Evolutionary conservation across 2,329 filamentous ascomycete species (phyloP).

Genomic region (Cladosporium cucumerinum): DNA sequence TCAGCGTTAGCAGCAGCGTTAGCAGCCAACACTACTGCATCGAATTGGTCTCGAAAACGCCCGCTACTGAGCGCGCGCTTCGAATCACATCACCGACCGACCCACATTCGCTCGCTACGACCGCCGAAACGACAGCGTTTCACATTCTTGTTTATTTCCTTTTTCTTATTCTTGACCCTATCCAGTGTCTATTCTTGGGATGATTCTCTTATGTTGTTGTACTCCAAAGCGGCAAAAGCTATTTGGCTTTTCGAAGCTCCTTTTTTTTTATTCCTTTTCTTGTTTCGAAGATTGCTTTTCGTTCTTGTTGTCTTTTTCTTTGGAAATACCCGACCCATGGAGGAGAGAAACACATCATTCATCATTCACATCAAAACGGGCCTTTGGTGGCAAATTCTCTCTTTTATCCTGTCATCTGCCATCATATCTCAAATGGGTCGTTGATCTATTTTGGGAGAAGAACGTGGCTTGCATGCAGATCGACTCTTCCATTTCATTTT

Average conservation of each 20-base stretch:
- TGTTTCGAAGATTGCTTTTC: not conserved
- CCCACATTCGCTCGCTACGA: not conserved
- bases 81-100: not conserved
- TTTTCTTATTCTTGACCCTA: not conserved
- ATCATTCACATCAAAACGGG: not conserved
- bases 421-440: not conserved
- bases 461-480: not conserved
- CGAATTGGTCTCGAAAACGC: not conserved
- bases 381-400: not conserved
- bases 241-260: not conserved
- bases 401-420: not conserved
- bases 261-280: not conserved
- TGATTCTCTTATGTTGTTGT: not conserved
- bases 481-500: not conserved
- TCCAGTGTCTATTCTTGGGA: not conserved
- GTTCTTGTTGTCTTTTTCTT: not conserved
- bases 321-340: constrained; percentile 1
- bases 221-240: not conserved
- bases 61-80: not conserved
- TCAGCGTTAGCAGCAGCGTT: not conserved
- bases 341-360: not conserved
- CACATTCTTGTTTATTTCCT: not conserved
- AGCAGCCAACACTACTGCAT: not conserved
- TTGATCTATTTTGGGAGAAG: not conserved
- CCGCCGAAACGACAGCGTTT: not conserved